Conservation (phyloP, 768 basidiomycete genomes). For the Termitomyces sp. region DNA sequence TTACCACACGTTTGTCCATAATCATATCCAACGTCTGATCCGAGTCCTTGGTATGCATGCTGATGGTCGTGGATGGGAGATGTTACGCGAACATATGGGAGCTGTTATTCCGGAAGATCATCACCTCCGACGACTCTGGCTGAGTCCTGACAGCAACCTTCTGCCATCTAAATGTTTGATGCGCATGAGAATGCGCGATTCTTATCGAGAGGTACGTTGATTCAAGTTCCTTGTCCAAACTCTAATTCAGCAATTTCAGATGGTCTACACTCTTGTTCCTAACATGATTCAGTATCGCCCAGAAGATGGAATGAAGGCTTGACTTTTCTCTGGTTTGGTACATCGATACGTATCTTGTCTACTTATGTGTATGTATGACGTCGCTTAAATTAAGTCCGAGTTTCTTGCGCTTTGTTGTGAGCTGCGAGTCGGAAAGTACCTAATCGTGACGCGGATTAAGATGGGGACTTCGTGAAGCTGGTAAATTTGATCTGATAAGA, state of each 20-base stretch:
- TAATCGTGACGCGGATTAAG: no score
- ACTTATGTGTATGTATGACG: background rate
- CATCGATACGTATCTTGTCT: background rate
- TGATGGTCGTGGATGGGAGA: constrained; percentile 46
- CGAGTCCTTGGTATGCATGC: constrained; percentile 48
- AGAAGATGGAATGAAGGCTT: background rate
- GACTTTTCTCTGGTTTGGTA: background rate
- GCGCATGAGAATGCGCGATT: constrained; percentile 52
- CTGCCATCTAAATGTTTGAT: constrained; percentile 53
- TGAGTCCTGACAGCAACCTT: constrained; percentile 31
- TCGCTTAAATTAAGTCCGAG: background rate
- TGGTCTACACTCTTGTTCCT: constrained; percentile 46
- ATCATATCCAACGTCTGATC: constrained; percentile 53
- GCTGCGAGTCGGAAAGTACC: background rate
- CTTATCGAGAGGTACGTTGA: constrained; percentile 49
- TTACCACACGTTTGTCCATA: constrained; percentile 57
- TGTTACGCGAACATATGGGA: constrained; percentile 41
- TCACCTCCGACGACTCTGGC: constrained; percentile 42
- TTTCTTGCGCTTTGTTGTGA: background rate
- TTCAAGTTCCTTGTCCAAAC: background rate
- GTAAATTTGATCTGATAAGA: no score
- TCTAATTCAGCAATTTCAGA: constrained; percentile 24
- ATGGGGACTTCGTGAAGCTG: no score
- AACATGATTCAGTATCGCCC: constrained; percentile 50
- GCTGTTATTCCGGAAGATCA: constrained; percentile 40